Base-by-base conservation (phyloP, 2,329 filamentous ascomycete genomes). In the Grosmannia serpens region DNA sequence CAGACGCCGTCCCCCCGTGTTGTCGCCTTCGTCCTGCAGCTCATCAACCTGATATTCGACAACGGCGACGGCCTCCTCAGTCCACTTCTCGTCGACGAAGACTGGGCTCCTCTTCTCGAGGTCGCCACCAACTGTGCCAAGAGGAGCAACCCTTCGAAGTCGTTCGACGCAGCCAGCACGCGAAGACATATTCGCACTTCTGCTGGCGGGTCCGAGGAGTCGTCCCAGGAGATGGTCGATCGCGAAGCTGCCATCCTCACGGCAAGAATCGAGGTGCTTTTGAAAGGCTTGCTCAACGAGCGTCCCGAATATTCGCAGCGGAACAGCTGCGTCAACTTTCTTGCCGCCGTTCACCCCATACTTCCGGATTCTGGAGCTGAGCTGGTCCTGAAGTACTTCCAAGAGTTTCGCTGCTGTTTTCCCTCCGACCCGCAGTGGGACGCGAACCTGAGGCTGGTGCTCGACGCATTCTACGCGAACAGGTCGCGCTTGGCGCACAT, bases 361-460 rank as follows among this genome's bases (percentile, higher is more conserved):
- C 75, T 90, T 10, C 83, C 84, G 7, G 84, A 90, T 66, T 79
- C 80, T 4, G 81, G 83, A 10, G 84, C 81, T 1, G 79, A 78
- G 53, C 74, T 86, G 13, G 79, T 89, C 27, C 77, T 90, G 50
- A 79, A 83, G 51, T 83, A 88, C 67, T 87, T 86, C 62, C 78
- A 80, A 58, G 82, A 88, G 57, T 86, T 87, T 62, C 77, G 85
- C 52, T 85, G 83, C 65, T 87, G 88, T 64, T 86, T 85, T 51
- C 87, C 87, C 2, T 88, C 87, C 0, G 85, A 89, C 64, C 70
- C 77, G 53, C 75, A 81, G 41, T 91, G 87, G 87, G 78, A 86
- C 61, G 71, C 77, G 2, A 87, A 88, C 56, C 74, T 87, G 57
- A 72, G 74, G 20, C 71, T 82, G 29, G 77, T 90, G 1, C 68